Percentiles rank a stretch among this genome's conserved stretches.
These are phyloP conservation scores for Lolium multiflorum DNA, from an alignment of 176 grass and related monocot genomes.

Conservation along the genomic window DNA sequence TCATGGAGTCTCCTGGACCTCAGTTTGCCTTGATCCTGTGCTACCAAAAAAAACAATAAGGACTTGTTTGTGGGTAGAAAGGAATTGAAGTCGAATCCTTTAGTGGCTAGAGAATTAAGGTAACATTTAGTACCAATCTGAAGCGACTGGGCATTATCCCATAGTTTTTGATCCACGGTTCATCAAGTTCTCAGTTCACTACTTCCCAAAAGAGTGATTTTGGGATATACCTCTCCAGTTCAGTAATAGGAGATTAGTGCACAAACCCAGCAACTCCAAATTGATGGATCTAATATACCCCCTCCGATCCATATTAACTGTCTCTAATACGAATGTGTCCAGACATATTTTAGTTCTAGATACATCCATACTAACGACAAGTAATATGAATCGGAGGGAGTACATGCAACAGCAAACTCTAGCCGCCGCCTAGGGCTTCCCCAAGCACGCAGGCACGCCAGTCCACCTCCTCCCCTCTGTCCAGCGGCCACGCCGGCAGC, in stretches of 20 bases:
- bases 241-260: neutral
- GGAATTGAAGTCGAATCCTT: neutral
- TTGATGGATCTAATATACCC: neutral
- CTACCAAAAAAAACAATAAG: neutral
- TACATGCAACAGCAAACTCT: neutral
- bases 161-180: neutral
- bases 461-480: too few species aligned
- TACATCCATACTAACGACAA: too few species aligned
- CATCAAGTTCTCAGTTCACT: too few species aligned
- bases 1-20: neutral
- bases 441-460: too few species aligned
- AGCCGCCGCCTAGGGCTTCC: too few species aligned
- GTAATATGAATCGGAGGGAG: too few species aligned
- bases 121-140: neutral
- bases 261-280: neutral
- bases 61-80: neutral
- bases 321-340: too few species aligned
- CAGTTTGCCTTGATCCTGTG: slow-evolving; percentile 7
- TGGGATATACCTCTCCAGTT: neutral
- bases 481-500: too few species aligned
- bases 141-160: neutral
- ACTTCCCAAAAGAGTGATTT: neutral
- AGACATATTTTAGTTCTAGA: too few species aligned
- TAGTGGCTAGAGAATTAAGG: neutral
- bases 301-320: too few species aligned